Base-by-base conservation (phyloP, 2,329 filamentous ascomycete genomes). In the Colletotrichum sp. region DNA sequence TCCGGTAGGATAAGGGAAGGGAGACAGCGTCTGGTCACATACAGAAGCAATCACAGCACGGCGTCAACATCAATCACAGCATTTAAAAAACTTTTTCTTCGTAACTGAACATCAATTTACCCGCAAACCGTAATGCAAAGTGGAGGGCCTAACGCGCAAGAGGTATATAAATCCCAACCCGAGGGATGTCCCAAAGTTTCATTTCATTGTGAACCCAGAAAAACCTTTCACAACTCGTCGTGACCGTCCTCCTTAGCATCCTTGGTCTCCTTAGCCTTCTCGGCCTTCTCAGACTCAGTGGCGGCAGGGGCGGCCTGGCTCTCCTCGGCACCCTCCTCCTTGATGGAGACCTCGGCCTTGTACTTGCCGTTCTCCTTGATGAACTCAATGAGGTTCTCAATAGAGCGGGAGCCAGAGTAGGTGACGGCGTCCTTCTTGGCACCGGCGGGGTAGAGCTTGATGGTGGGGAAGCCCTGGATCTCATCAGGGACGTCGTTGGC, bases 401-500 rank as follows among this genome's bases (percentile, higher is more conserved):
- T 88, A 71, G 95, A 97, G 82, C 97, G 95, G 79, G 93, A 91
- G 81, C 97, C 97, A 79, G 90, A 91, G 92, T 98, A 99, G 81
- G 95, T 95, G 78, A 98, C 86, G 75, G 97, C 95, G 80, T 92
- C 89, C 83, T 91, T 90, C 93, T 99, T 99, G 87, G 91, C 90
- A 82, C 96, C 96, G 81, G 97, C 97, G 79, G 95, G 92, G 94
- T 93, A 99, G 80, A 99, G 92, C 92, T 98, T 98, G 92, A 99
- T 98, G 85, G 97, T 99, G 74, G 97, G 97, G 94, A 99, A 99
- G 79, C 97, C 97, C 86, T 95, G 92, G 83, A 99, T 95, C 89
- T 98, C 95, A 86, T 98, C 96, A 74, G 97, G 97, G 74, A 98
- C 95, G 82, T 99, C 97, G 89, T 99, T 99, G 88, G 88, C 87